Conservation (phyloP, 2,329 filamentous ascomycete species). For the Hymenoscyphus albidus region DNA sequence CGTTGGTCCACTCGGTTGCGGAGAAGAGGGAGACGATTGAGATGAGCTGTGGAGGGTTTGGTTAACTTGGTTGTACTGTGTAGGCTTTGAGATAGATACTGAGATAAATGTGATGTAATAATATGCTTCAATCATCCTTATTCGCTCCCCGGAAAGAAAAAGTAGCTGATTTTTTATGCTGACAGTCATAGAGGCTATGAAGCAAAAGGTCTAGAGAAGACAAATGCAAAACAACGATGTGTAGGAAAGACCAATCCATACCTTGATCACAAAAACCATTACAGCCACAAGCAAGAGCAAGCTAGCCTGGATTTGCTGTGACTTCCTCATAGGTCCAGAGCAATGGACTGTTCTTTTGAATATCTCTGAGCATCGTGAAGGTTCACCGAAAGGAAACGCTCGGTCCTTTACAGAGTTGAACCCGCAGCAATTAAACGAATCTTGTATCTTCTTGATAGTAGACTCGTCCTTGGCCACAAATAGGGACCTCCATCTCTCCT, state of each 20-base stretch:
- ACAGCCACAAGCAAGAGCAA: conserved; percentile 53
- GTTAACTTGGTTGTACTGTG: neutral
- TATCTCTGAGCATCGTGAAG: conserved; percentile 33
- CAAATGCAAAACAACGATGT: no score
- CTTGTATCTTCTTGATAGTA: conserved; percentile 58
- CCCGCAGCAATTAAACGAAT: conserved; percentile 64
- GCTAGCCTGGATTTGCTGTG: conserved; percentile 50
- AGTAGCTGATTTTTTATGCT: neutral
- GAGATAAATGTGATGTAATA: neutral
- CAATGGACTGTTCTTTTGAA: conserved; percentile 49
- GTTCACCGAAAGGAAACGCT: conserved; percentile 54
- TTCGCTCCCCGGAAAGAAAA: neutral
- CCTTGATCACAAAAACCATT: conserved; percentile 53
- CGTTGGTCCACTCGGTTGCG: conserved; percentile 24
- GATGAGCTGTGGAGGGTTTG: conserved; percentile 17
- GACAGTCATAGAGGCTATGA: neutral
- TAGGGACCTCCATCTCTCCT: conserved; percentile 52
- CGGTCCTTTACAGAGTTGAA: conserved; percentile 54
- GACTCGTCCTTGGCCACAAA: conserved; percentile 48
- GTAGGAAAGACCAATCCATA: conserved; percentile 31
- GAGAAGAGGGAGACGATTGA: conserved; percentile 29
- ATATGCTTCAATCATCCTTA: no score
- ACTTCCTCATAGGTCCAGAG: conserved; percentile 50
- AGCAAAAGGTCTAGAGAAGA: neutral
- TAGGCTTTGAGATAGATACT: neutral